Evolutionary conservation across 768 basidiomycete genomes (phyloP), one percentile per base, ranked within the genome.

Genomic region (Leccinum truebloodii): DNA sequence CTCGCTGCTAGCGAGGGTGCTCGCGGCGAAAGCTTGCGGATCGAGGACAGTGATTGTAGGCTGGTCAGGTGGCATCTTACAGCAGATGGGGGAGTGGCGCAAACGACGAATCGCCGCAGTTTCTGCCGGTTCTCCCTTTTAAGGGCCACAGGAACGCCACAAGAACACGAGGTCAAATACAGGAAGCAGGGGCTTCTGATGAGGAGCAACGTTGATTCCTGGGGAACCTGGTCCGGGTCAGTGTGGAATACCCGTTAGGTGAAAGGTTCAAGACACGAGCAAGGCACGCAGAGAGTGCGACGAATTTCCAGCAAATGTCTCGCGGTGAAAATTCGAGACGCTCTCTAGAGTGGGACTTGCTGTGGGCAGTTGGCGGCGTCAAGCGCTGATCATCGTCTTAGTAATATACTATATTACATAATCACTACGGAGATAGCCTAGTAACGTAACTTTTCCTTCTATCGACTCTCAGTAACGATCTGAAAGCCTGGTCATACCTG

Each of bases 1-100:
- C 12, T 67, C 64, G 39, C 58, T 55, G 50, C 56, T n/a, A 49
- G 64, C 58, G 24, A 74, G 55, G 46, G n/a, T 22, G 24, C 61
- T 55, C n/a, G n/a, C n/a, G n/a, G n/a, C n/a, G n/a, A n/a, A n/a
- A n/a, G n/a, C n/a, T n/a, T n/a, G n/a, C n/a, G n/a, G n/a, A n/a
- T n/a, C n/a, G n/a, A n/a, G n/a, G n/a, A n/a, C n/a, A n/a, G n/a
- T n/a, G n/a, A n/a, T n/a, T n/a, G n/a, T n/a, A n/a, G n/a, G n/a
- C n/a, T n/a, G n/a, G n/a, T n/a, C n/a, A n/a, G n/a, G n/a, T n/a
- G n/a, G n/a, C n/a, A n/a, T n/a, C n/a, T n/a, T n/a, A n/a, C n/a
- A n/a, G n/a, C n/a, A n/a, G n/a, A n/a, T n/a, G n/a, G n/a, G n/a
- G n/a, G n/a, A n/a, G n/a, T n/a, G n/a, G n/a, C n/a, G n/a, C n/a